A percentile compares a stretch with the other conserved stretches of the same genome.
Evolutionary conservation across 2,329 filamentous ascomycete genomes (phyloP).

Genomic region (Aspergillus sp.): DNA sequence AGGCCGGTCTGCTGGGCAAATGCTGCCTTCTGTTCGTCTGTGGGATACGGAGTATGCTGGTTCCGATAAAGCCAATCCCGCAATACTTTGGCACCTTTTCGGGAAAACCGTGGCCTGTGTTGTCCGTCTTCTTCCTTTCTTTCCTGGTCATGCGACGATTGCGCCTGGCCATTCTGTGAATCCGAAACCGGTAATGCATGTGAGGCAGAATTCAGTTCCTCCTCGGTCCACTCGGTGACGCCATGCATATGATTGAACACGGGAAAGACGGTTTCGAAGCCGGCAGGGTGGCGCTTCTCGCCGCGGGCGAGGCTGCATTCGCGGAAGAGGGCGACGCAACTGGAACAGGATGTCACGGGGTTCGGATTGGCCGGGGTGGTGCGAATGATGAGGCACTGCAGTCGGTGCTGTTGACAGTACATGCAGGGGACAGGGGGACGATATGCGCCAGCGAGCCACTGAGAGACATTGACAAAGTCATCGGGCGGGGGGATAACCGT

Average conservation of each 20-base stretch:
- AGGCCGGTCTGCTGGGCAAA: constrained; percentile 50
- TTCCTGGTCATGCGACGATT: not conserved
- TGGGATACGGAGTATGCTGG: constrained; percentile 52
- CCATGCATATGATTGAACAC: constrained; percentile 55
- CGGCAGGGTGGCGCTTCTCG: constrained; percentile 48
- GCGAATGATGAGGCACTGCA: constrained; percentile 53
- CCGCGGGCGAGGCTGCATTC: constrained; percentile 53
- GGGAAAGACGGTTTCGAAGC: constrained; percentile 51
- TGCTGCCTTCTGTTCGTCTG: constrained; percentile 47
- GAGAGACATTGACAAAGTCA: constrained; percentile 29
- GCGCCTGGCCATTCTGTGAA: not conserved
- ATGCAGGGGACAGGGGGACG: constrained; percentile 47
- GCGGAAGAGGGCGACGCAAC: constrained; percentile 53
- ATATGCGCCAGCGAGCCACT: constrained; percentile 45
- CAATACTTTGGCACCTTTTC: constrained; percentile 49
- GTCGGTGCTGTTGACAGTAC: constrained; percentile 47
- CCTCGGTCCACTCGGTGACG: constrained; percentile 43
- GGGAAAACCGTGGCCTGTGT: not conserved
- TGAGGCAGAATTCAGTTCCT: not conserved
- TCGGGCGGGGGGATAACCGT: not conserved
- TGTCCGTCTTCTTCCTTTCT: not conserved
- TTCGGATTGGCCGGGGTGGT: constrained; percentile 53
- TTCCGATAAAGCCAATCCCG: constrained; percentile 52
- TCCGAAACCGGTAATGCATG: not conserved
- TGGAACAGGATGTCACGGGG: constrained; percentile 51